Evolutionary conservation across 2,329 filamentous ascomycete genomes (phyloP).

Genomic region (Parafenestella ontariensis): DNA sequence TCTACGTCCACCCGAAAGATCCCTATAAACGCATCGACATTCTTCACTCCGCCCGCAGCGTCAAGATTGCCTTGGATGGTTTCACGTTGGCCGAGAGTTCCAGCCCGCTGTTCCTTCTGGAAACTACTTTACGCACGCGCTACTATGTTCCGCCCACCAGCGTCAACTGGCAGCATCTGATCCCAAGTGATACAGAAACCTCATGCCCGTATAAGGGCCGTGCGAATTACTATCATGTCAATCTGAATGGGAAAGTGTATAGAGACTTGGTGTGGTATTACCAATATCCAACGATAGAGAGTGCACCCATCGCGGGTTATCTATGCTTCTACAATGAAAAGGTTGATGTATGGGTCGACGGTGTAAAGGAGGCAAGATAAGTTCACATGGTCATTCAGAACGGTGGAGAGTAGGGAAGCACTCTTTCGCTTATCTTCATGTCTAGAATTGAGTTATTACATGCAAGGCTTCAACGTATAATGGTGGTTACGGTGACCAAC

Average conservation of each 20-base stretch:
- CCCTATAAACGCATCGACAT: constrained; percentile 71
- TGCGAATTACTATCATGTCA: constrained; percentile 67
- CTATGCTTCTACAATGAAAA: constrained; percentile 74
- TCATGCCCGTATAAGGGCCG: constrained; percentile 73
- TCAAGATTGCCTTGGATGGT: constrained; percentile 61
- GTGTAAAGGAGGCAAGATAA: constrained; percentile 47
- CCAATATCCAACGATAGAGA: constrained; percentile 63
- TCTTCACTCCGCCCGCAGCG: constrained; percentile 60
- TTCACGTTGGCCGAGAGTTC: constrained; percentile 54
- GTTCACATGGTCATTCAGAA: constrained; percentile 3
- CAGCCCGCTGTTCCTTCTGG: constrained; percentile 62
- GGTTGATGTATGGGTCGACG: constrained; percentile 68
- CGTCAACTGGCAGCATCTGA: constrained; percentile 56
- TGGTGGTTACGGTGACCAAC: no score
- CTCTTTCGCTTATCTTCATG: no score
- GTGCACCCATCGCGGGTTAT: constrained; percentile 61
- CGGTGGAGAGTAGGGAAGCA: neutral
- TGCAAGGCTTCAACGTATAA: no score
- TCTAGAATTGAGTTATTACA: no score
- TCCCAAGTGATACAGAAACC: constrained; percentile 60
- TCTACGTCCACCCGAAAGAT: constrained; percentile 70
- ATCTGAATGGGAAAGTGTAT: constrained; percentile 53
- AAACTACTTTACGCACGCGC: constrained; percentile 65
- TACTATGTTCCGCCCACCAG: constrained; percentile 66
- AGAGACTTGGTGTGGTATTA: constrained; percentile 71